Base-by-base conservation (phyloP, 2,329 filamentous ascomycete genomes). In the Penicillium sp. region DNA sequence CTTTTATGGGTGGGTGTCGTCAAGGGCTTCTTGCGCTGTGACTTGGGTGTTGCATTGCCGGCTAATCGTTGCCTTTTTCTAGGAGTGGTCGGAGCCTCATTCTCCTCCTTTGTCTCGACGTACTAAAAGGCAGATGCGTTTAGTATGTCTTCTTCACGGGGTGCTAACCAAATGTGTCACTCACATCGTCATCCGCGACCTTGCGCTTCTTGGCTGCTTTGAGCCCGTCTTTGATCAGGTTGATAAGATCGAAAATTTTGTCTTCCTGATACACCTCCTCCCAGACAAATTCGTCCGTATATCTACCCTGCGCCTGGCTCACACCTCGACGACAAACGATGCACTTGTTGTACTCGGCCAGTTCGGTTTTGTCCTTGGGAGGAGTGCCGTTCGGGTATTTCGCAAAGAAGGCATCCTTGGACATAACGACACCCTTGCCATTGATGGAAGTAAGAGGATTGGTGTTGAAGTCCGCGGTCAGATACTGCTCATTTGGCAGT, bases 201-300 rank as follows among this genome's bases (percentile, higher is more conserved):
- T 74, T 74, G 57, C 73, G 66, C 61, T 81, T 86, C 51, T 85
- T 82, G 1, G 84, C 88, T 24, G 83, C 81, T 65, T 89, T 91
- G 13, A 94, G 53, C 5, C 65, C 64, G 27, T 69, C 80, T 65
- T 88, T 82, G 14, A 96, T 80, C 56, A 87, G 74, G 27, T 87
- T 81, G 31, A 88, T 78, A 40, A 96, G 71, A 5, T 78, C 68
- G 43, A 82, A 80, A 27, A 96, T 78, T 56, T 87, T 76, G 28
- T 78, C 77, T n/a, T 84, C 85, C 0, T 76, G 78, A 62, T 90
- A 95, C 2, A 95, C 74, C 39, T 96, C 84, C 66, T 96, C 91
- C 94, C 94, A 99, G 1, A 82, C 70, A 60, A 99, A 96, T 63
- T 96, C 91, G 13, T 94, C 85, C 0, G 92, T 96, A 68, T 97